These are phyloP conservation scores for Aspergillus spinulosporus DNA, from an alignment of 2,329 filamentous ascomycete species.

Conservation along the genomic window DNA sequence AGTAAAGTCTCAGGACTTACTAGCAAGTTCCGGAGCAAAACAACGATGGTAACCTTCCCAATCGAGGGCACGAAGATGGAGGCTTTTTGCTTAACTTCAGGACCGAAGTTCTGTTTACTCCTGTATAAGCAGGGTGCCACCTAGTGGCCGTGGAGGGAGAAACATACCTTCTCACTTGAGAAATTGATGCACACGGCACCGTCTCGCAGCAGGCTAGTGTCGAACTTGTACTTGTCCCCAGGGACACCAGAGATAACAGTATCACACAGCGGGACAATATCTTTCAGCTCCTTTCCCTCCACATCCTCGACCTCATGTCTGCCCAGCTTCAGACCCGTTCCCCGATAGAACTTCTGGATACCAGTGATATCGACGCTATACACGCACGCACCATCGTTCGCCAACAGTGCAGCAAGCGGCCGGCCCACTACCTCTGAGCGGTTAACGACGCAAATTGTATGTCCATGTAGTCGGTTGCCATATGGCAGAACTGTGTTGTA, in stretches of 20 bases:
- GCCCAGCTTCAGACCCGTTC: constrained; percentile 78
- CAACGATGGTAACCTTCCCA: constrained; percentile 94
- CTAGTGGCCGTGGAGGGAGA: neutral
- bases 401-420: constrained; percentile 85
- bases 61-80: constrained; percentile 96
- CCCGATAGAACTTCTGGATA: constrained; percentile 88
- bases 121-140: constrained; percentile 9
- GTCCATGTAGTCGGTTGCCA: constrained; percentile 88
- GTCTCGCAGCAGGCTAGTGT: constrained; percentile 76
- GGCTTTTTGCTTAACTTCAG: constrained; percentile 89
- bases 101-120: constrained; percentile 70
- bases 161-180: constrained; percentile 72
- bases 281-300: constrained; percentile 73
- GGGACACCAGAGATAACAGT: constrained; percentile 95
- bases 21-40: constrained; percentile 83
- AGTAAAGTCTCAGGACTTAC: constrained; percentile 55
- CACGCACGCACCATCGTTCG: constrained; percentile 93
- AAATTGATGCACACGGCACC: constrained; percentile 99
- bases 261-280: constrained; percentile 84
- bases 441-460: constrained; percentile 95
- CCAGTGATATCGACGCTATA: constrained; percentile 93
- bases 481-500: constrained; percentile 94
- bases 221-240: constrained; percentile 83
- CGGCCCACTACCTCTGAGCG: constrained; percentile 92
- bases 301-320: constrained; percentile 86